These are phyloP conservation scores for Beta lomatogona DNA, from an alignment of 179 eudicot species.

Conservation along the genomic window DNA sequence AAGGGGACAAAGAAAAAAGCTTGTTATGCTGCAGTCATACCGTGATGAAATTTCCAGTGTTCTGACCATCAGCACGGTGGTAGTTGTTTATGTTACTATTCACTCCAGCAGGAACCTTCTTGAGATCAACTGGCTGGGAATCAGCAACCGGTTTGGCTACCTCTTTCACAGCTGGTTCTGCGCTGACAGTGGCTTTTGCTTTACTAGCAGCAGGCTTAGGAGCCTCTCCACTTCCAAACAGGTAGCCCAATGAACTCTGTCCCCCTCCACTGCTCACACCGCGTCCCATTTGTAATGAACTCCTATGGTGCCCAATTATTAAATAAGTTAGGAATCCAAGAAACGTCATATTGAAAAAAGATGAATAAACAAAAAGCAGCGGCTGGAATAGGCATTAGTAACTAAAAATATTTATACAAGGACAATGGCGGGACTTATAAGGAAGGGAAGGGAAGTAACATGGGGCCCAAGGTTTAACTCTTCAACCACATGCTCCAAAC, in stretches of 20 bases:
- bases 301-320: slow-evolving; percentile 4
- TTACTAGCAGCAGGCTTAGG: slow-evolving; percentile 46
- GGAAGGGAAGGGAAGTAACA: background rate
- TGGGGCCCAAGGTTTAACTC: background rate
- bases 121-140: slow-evolving; percentile 46
- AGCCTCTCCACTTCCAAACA: slow-evolving; percentile 69
- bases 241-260: slow-evolving; percentile 68
- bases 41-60: slow-evolving; percentile 71
- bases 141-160: slow-evolving; percentile 35
- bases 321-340: background rate
- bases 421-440: background rate
- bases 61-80: slow-evolving; percentile 69
- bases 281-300: slow-evolving; percentile 51
- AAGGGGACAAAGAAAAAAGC: background rate
- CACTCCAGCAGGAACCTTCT: slow-evolving; percentile 69
- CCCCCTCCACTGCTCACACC: slow-evolving; percentile 84
- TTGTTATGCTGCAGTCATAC: slow-evolving; percentile 32
- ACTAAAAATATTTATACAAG: background rate
- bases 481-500: background rate
- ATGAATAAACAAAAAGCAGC: background rate
- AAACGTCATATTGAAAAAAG: background rate
- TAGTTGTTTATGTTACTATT: slow-evolving; percentile 60
- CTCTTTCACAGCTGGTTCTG: slow-evolving; percentile 35
- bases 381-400: background rate
- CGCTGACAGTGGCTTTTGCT: slow-evolving; percentile 32